phyloP scores from a whole-genome alignment of 345 rosid species.

The Citrus trifoliata region DNA sequence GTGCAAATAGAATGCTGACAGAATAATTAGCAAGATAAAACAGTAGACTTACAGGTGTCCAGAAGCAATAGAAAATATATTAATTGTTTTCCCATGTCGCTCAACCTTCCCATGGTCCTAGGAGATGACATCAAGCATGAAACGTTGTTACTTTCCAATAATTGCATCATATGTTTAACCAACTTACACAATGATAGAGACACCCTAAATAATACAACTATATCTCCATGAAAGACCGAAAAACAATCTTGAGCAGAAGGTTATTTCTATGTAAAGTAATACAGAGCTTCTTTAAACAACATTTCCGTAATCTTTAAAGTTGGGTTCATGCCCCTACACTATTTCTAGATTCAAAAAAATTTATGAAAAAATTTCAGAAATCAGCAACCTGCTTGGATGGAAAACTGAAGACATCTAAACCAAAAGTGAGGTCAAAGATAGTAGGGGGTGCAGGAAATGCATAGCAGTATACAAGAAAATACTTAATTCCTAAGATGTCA shows the following conservation, averaged over 20 bases:
- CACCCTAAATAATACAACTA: neutral
- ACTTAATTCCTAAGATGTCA: neutral
- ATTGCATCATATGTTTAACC: neutral
- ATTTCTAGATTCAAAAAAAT: neutral
- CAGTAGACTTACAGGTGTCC: conserved; percentile 86
- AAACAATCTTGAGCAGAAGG: neutral
- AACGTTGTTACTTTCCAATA: conserved; percentile 10
- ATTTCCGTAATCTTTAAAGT: neutral
- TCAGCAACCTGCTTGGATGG: neutral
- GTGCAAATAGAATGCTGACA: neutral
- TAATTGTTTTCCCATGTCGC: conserved; percentile 75
- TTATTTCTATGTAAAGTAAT: neutral
- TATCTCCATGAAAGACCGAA: neutral
- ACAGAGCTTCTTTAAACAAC: neutral
- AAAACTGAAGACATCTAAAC: neutral
- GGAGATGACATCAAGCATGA: conserved; percentile 14
- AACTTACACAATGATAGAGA: neutral
- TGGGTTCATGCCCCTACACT: neutral
- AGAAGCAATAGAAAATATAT: conserved; percentile 94
- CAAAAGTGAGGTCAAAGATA: neutral
- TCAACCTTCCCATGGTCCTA: conserved; percentile 68
- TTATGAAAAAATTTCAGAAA: neutral
- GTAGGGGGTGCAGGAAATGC: neutral
- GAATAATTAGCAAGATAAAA: conserved; percentile 14
- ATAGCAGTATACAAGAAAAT: neutral